These are phyloP conservation scores for Cunninghamia lanceolata DNA, from an alignment of 75 land plant genomes.

Conservation along the genomic window DNA sequence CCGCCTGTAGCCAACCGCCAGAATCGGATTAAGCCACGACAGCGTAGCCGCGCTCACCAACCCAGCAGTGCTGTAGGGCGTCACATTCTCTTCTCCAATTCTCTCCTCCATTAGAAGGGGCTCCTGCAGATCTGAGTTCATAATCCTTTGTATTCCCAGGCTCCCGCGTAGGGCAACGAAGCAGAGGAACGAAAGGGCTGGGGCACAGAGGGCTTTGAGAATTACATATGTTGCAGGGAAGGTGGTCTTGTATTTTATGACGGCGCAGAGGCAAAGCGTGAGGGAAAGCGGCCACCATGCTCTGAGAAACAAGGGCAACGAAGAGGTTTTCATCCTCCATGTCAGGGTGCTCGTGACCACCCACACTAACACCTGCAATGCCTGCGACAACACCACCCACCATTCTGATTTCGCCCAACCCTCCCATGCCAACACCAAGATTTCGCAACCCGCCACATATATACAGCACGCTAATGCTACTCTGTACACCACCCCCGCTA, in stretches of 20 bases:
- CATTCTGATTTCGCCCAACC: conserved; percentile 11
- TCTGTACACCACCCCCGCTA: conserved; percentile 29
- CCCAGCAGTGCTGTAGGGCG: conserved; percentile 79
- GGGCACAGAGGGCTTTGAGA: conserved; percentile 35
- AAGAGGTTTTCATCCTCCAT: conserved; percentile 33
- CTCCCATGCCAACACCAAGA: conserved; percentile 41
- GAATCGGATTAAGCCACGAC: conserved; percentile 77
- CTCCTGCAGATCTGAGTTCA: conserved; percentile 38
- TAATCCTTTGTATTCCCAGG: conserved; percentile 37
- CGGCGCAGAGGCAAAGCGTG: conserved; percentile 32
- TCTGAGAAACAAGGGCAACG: conserved; percentile 45
- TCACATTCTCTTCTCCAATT: conserved; percentile 40
- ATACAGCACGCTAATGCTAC: conserved; percentile 38
- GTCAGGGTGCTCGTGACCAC: conserved; percentile 26
- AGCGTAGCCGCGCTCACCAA: conserved; percentile 60
- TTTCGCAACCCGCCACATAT: conserved; percentile 40
- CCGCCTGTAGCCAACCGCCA: conserved; percentile 66
- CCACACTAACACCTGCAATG: conserved; percentile 51
- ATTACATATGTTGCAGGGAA: conserved; percentile 27
- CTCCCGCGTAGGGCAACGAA: conserved; percentile 40
- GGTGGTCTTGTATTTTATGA: conserved; percentile 21
- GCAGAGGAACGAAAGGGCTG: conserved; percentile 59
- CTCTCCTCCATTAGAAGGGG: conserved; percentile 45
- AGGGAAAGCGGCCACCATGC: conserved; percentile 64
- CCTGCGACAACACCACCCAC: conserved; percentile 30